A percentile compares a stretch with the other conserved stretches of the same genome.
These are phyloP conservation scores for Gossypium anomalum DNA, from an alignment of 345 rosid species.

Conservation along the genomic window DNA sequence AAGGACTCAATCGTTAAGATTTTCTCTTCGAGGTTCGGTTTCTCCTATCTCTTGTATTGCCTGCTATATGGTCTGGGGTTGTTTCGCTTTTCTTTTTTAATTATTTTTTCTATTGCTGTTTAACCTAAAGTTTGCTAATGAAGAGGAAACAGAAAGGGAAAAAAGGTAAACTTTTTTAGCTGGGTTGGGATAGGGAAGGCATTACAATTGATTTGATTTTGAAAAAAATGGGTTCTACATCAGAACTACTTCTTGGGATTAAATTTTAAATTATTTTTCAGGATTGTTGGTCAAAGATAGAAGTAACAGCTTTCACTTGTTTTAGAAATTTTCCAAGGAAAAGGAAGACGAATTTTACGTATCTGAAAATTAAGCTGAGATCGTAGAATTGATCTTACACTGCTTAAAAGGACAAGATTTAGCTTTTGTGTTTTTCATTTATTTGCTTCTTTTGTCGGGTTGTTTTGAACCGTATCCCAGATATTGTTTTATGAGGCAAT, in stretches of 20 bases:
- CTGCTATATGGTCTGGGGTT: neutral
- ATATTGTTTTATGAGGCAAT: neutral
- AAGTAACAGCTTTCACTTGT: neutral
- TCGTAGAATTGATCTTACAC: neutral
- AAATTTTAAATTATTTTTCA: neutral
- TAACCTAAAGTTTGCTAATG: neutral
- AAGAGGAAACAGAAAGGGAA: neutral
- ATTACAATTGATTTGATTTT: neutral
- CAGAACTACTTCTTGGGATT: neutral
- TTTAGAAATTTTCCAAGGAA: neutral
- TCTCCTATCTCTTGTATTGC: neutral
- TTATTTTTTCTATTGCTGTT: neutral
- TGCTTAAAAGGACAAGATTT: neutral
- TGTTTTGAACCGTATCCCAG: neutral
- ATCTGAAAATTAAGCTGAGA: neutral
- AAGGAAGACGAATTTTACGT: neutral
- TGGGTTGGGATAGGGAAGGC: constrained; percentile 1
- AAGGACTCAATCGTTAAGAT: neutral
- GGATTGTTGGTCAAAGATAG: neutral
- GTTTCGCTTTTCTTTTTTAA: neutral
- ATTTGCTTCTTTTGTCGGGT: neutral
- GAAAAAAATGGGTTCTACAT: neutral
- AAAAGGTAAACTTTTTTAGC: neutral
- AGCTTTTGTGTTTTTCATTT: neutral
- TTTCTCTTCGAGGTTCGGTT: neutral